Evolutionary conservation across 768 basidiomycete genomes (phyloP).

Genomic region (Amyloporia xantha): DNA sequence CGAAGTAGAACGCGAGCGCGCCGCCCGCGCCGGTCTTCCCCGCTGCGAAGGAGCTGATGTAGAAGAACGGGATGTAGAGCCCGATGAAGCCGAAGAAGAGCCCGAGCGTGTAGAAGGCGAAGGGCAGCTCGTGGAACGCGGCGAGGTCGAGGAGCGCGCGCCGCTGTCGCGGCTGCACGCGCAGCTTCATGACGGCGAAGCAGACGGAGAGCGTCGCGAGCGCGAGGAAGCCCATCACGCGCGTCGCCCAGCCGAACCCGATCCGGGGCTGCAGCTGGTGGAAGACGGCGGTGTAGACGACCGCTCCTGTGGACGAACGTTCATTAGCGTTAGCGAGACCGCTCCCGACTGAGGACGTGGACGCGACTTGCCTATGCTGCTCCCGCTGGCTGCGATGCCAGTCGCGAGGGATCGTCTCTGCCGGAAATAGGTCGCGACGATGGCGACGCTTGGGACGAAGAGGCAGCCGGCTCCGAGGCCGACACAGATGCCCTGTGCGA

Average conservation of each 20-base stretch:
- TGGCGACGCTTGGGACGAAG: slow-evolving; percentile 41
- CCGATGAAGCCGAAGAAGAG: neutral
- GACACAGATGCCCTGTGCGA: slow-evolving; percentile 50
- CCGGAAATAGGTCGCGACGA: slow-evolving; percentile 49
- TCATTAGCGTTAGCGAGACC: too few species aligned
- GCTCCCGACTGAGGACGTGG: too few species aligned
- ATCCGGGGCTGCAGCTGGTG: slow-evolving; percentile 31
- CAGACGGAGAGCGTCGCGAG: slow-evolving; percentile 21
- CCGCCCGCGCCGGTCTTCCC: neutral
- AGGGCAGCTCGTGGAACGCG: neutral
- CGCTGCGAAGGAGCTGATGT: neutral
- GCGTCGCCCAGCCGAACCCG: slow-evolving; percentile 38
- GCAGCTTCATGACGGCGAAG: slow-evolving; percentile 16
- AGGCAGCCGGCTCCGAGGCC: slow-evolving; percentile 43
- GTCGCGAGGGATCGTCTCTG: slow-evolving; percentile 42
- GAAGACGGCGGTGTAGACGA: slow-evolving; percentile 52
- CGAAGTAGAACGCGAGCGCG: slow-evolving; percentile 4
- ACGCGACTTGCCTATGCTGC: slow-evolving; percentile 22
- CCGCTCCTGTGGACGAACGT: neutral
- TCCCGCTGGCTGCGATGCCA: slow-evolving; percentile 45
- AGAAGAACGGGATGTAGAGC: slow-evolving; percentile 3
- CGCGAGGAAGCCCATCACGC: slow-evolving; percentile 35
- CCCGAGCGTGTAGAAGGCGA: neutral
- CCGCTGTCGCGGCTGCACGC: slow-evolving; percentile 3
- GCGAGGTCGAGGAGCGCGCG: neutral